A percentile compares a stretch with the other conserved stretches of the same genome.
phyloP scores from a whole-genome alignment of 1,284 basidiomycete species.

The Fomitiporia mediterranea region DNA sequence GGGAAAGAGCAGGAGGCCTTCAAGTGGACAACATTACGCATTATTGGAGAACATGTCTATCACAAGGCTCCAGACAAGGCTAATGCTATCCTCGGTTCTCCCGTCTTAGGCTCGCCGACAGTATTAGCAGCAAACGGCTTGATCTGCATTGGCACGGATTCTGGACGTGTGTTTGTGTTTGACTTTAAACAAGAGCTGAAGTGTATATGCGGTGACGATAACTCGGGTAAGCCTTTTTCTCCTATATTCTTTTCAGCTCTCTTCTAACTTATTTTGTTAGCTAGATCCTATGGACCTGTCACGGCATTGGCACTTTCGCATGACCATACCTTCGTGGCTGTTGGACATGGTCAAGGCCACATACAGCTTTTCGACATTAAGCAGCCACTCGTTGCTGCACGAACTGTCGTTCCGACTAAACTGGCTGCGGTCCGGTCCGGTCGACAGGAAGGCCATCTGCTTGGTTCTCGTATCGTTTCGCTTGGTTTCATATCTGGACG shows the following conservation, averaged over 20 bases:
- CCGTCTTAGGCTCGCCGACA: constrained; percentile 62
- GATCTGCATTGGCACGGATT: constrained; percentile 84
- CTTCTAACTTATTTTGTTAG: constrained; percentile 33
- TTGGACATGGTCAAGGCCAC: constrained; percentile 83
- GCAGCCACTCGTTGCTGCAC: constrained; percentile 59
- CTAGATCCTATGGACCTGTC: constrained; percentile 68
- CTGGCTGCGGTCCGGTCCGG: constrained; percentile 69
- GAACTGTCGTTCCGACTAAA: constrained; percentile 71
- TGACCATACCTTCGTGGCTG: constrained; percentile 90
- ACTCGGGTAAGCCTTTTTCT: constrained; percentile 48
- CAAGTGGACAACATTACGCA: constrained; percentile 72
- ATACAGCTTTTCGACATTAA: constrained; percentile 86
- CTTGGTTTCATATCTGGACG: constrained; percentile 90
- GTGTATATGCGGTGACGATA: constrained; percentile 70
- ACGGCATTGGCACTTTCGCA: constrained; percentile 89
- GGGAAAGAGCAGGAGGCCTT: constrained; percentile 57
- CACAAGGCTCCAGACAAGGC: constrained; percentile 53
- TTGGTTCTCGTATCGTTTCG: constrained; percentile 80
- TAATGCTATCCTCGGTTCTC: constrained; percentile 54
- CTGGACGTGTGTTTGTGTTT: constrained; percentile 79
- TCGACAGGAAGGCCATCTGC: constrained; percentile 88
- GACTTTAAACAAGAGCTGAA: constrained; percentile 87
- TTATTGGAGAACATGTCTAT: constrained; percentile 52
- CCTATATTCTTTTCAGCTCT: constrained; percentile 10
- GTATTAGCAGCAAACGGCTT: constrained; percentile 84